These are phyloP conservation scores for Uromyces viciae-fabae DNA, from an alignment of 1,284 basidiomycete species.

Conservation along the genomic window DNA sequence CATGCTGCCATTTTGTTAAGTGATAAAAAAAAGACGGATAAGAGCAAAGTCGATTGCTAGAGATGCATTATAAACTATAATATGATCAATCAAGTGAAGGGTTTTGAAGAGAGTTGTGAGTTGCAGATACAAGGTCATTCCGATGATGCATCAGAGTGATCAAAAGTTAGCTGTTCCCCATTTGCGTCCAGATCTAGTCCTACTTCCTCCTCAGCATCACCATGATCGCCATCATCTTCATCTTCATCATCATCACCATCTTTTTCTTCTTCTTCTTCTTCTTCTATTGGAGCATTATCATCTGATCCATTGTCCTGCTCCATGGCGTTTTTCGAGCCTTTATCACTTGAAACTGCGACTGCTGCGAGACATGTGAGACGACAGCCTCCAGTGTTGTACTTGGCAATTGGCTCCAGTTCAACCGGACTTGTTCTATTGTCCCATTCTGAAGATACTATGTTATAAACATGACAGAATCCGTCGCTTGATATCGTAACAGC, in stretches of 20 bases:
- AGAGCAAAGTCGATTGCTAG: too few relatives aligned
- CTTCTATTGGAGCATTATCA: background rate
- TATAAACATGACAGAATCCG: conserved; percentile 44
- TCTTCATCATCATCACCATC: background rate
- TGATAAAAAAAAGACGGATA: too few relatives aligned
- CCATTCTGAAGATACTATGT: conserved; percentile 18
- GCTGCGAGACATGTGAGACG: conserved; percentile 32
- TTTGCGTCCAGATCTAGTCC: conserved; percentile 13
- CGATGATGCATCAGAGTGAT: background rate
- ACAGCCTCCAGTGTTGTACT: conserved; percentile 36
- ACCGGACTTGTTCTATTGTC: background rate
- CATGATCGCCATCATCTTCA: conserved; percentile 9
- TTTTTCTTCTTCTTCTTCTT: background rate
- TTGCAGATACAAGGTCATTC: background rate
- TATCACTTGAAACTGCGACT: background rate
- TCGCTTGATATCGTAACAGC: conserved; percentile 40
- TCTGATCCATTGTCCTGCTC: background rate
- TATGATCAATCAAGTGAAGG: too few relatives aligned
- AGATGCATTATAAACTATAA: too few relatives aligned
- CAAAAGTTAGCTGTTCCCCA: conserved; percentile 13
- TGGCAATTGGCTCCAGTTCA: conserved; percentile 25
- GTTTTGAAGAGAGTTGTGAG: background rate
- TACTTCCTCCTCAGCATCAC: conserved; percentile 6
- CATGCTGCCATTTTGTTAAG: too few relatives aligned
- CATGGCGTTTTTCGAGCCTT: background rate